Percentiles rank a stretch among this genome's conserved stretches.
These are phyloP conservation scores for Phytophthora meadii DNA, from an alignment of 352 stramenopile species.

Conservation along the genomic window DNA sequence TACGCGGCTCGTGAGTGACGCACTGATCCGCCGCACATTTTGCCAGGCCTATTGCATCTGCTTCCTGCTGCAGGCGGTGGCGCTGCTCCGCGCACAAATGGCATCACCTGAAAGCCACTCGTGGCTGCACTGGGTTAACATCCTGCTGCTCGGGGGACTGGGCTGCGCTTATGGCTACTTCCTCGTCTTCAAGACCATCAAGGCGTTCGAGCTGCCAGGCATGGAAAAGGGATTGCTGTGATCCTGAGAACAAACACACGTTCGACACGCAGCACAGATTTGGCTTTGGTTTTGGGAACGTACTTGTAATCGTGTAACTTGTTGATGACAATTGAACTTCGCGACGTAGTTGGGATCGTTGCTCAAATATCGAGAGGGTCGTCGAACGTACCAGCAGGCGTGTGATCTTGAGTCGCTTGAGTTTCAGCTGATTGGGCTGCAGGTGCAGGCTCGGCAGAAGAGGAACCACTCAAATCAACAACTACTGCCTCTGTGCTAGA, in stretches of 20 bases:
- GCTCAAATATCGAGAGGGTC: constrained; percentile 39
- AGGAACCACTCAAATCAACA: constrained; percentile 19
- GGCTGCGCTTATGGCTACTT: constrained; percentile 86
- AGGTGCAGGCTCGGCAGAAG: constrained; percentile 8
- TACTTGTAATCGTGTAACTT: constrained; percentile 32
- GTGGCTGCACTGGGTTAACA: constrained; percentile 84
- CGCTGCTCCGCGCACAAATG: constrained; percentile 77
- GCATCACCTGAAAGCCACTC: constrained; percentile 80
- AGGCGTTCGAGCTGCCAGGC: constrained; percentile 85
- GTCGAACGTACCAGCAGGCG: constrained; percentile 33
- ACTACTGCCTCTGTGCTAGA: constrained; percentile 5
- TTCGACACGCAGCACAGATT: constrained; percentile 2
- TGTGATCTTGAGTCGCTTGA: constrained; percentile 7
- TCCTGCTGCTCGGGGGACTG: constrained; percentile 70
- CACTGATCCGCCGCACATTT: constrained; percentile 85
- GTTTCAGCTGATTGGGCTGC: constrained; percentile 6
- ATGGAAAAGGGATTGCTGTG: constrained; percentile 62
- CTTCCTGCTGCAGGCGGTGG: constrained; percentile 80
- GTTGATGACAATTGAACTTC: constrained; percentile 16
- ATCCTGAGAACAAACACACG: constrained; percentile 11
- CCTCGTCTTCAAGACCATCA: constrained; percentile 88
- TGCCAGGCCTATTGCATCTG: constrained; percentile 90
- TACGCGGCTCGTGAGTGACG: constrained; percentile 86
- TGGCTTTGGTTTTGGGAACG: constrained; percentile 6
- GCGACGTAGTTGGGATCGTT: constrained; percentile 3